A percentile compares a stretch with the other conserved stretches of the same genome.
These are phyloP conservation scores for Ogataea glucozyma DNA, from an alignment of 805 yeast species.

Conservation along the genomic window DNA sequence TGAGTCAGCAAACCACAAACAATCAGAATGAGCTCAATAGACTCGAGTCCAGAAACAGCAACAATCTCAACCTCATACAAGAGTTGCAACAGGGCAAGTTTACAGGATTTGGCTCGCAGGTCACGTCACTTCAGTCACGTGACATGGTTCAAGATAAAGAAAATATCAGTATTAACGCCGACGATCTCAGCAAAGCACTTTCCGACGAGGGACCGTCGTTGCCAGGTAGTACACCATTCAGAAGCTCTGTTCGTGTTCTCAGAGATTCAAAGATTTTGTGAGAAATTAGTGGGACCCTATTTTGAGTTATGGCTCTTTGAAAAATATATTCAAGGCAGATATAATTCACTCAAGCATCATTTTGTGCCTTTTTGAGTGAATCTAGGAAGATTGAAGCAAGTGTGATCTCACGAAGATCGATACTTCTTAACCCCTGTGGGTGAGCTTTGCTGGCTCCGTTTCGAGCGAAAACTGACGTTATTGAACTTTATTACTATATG, in stretches of 20 bases:
- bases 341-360: too few relatives aligned
- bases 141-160: constrained; percentile 14
- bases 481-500: too few relatives aligned
- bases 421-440: neutral
- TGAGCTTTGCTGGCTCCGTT: neutral
- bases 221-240: constrained; percentile 13
- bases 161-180: constrained; percentile 31
- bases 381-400: too few relatives aligned
- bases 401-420: too few relatives aligned
- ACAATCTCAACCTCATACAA: constrained; percentile 10
- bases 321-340: too few relatives aligned
- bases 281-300: too few relatives aligned
- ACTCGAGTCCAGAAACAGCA: constrained; percentile 6
- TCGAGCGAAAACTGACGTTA: constrained; percentile 1
- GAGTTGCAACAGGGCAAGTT: constrained; percentile 3
- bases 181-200: constrained; percentile 33
- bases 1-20: constrained; percentile 1
- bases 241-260: neutral
- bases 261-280: neutral
- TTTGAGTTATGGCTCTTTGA: too few relatives aligned
- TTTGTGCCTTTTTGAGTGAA: too few relatives aligned
- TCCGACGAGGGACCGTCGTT: constrained; percentile 6
- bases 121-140: neutral
- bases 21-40: constrained; percentile 9
- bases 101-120: too few relatives aligned